A percentile compares a stretch with the other conserved stretches of the same genome.
Evolutionary conservation across 768 basidiomycete genomes (phyloP).

Genomic region (Termitomyces sp.): DNA sequence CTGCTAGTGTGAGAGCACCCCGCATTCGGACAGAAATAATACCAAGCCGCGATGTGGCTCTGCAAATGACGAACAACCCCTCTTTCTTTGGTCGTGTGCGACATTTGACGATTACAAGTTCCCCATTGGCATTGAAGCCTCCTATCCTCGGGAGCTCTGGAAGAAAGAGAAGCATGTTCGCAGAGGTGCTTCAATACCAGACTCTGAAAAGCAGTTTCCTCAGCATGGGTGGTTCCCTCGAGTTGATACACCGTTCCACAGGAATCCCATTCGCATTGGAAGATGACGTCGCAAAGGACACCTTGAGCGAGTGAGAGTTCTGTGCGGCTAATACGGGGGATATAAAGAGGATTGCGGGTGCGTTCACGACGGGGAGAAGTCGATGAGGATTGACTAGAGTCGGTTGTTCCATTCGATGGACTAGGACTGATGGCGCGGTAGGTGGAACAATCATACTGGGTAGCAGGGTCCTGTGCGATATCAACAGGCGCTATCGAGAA

Average conservation of each 20-base stretch:
- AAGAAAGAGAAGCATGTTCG: background rate
- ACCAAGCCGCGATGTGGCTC: conserved; percentile 1
- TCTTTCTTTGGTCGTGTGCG: background rate
- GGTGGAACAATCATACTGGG: background rate
- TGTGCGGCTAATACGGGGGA: background rate
- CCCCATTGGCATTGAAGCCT: background rate
- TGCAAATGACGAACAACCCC: conserved; percentile 2
- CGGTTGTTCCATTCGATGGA: background rate
- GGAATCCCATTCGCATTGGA: background rate
- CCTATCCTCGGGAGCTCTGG: background rate
- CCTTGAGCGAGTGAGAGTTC: background rate
- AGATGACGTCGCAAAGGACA: background rate
- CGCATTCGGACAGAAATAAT: background rate
- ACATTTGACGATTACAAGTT: background rate
- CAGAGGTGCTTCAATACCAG: background rate
- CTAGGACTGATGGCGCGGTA: background rate
- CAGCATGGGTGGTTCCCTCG: background rate
- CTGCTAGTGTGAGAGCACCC: conserved; percentile 1
- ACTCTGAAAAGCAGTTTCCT: background rate
- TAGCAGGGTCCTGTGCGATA: background rate
- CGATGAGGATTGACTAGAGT: background rate
- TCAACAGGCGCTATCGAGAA: background rate
- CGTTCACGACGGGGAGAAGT: background rate
- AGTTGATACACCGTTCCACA: background rate
- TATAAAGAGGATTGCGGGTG: background rate